Evolutionary conservation across 1,139 yeast species (phyloP).

Genomic region (Yarrowia galli): DNA sequence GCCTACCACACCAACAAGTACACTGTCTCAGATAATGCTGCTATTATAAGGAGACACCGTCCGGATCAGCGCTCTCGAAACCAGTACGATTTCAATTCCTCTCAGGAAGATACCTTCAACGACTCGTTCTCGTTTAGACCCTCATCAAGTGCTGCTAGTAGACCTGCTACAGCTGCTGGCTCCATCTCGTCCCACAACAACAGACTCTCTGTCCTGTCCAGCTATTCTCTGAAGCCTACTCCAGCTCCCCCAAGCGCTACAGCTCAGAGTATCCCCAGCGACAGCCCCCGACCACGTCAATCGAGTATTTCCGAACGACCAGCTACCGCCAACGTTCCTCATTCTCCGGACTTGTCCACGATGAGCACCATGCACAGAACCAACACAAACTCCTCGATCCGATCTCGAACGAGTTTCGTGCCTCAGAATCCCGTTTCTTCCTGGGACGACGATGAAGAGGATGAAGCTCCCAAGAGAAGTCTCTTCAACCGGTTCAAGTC

Average conservation of each 20-base stretch:
- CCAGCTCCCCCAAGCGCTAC: not conserved
- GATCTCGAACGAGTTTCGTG: not conserved
- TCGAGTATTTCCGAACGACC: not conserved
- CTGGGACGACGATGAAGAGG: conserved; percentile 38
- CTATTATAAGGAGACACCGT: conserved; percentile 24
- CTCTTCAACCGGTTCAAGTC: conserved; percentile 18
- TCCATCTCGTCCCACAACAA: not conserved
- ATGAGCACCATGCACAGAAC: not conserved
- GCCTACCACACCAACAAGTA: conserved; percentile 27
- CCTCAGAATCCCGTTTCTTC: conserved; percentile 12
- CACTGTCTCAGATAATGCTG: conserved; percentile 26
- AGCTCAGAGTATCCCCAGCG: conserved; percentile 13
- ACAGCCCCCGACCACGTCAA: conserved; percentile 6
- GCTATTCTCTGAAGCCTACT: conserved; percentile 4
- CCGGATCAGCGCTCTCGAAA: not conserved
- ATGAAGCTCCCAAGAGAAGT: not conserved
- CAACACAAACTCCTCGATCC: conserved; percentile 9
- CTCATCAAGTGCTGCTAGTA: not conserved
- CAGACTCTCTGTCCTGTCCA: conserved; percentile 3
- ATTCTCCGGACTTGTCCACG: not conserved
- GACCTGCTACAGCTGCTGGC: not conserved
- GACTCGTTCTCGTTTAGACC: not conserved
- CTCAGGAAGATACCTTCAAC: not conserved
- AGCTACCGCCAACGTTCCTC: not conserved
- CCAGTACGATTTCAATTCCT: not conserved